Base-by-base conservation (phyloP, 306 rosid species). In the Quillaja saponaria region DNA sequence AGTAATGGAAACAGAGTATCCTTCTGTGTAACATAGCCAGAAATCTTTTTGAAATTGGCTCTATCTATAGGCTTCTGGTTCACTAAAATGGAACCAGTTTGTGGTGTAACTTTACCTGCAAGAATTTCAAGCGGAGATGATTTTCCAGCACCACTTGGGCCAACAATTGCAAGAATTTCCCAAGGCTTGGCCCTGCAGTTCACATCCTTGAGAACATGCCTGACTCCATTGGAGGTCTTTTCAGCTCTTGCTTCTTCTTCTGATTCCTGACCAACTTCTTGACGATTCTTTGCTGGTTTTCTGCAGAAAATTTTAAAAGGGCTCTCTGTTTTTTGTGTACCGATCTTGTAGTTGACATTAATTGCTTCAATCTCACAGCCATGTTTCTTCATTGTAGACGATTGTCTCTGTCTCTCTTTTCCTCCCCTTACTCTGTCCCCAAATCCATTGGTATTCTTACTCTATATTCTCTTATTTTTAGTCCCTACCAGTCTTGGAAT, bases 101-200 rank as follows among this genome's bases (percentile, higher is more conserved):
- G 77, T 3, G 89, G 90, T 14, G 78, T 69, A 49, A 75, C 60
- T 71, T 84, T 82, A 12, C 98, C 96, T 17, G 96, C 86, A n/a
- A 92, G 75, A 62, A 88, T 81, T 77, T 92, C 92, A 13, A 92
- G 92, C 17, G 88, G 66, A 33, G 98, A 84, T 4, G 96, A 92
- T 47, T 92, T 92, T 28, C 98, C 96, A 51, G 98, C 92, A 13
- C 98, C 98, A 37, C 96, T 92, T 17, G 96, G 96, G 44, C 98
- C 98, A 8, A 92, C 90, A 60, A 92, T 86, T 74, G 98, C 96
- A 1, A 86, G 80, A 69, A 92, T 83, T 63, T 92, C 95, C 85
- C 84, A 78, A 33, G 96, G 86, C 60, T 76, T 86, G 10, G 90
- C 95, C 1, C 40, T 38, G 78, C 79, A 86, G 69, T 51, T 71